A percentile compares a stretch with the other conserved stretches of the same genome.
Conservation (phyloP, 345 rosid genomes). For the Euphorbia lathyris region DNA sequence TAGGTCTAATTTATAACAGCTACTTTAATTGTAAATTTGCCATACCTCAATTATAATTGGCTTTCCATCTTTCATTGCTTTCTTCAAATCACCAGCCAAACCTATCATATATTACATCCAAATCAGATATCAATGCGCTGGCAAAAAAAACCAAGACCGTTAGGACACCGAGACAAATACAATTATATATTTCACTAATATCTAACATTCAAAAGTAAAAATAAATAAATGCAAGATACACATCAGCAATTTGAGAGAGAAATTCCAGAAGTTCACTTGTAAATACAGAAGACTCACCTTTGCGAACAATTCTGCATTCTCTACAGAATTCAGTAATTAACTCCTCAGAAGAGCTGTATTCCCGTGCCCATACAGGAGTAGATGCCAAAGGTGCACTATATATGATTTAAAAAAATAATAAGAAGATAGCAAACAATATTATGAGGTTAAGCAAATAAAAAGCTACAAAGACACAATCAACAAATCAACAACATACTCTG, state of each 20-base stretch:
- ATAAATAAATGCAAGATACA: neutral
- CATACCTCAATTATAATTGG: conserved; percentile 93
- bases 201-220: neutral
- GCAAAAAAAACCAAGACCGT: neutral
- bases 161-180: conserved; percentile 8
- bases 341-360: conserved; percentile 81
- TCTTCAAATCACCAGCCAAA: conserved; percentile 96
- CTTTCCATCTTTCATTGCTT: conserved; percentile 99
- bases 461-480: neutral
- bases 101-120: conserved; percentile 45
- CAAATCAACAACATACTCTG: conserved; percentile 54
- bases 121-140: conserved; percentile 5
- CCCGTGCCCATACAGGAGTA: conserved; percentile 92
- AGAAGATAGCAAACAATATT: conserved; percentile 10
- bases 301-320: conserved; percentile 97
- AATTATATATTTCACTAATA: neutral
- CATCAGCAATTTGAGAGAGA: neutral
- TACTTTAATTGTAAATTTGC: neutral
- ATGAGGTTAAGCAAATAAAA: neutral
- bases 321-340: conserved; percentile 88
- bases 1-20: neutral
- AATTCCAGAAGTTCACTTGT: neutral
- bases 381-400: conserved; percentile 88
- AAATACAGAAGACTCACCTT: conserved; percentile 50
- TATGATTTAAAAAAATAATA: conserved; percentile 1